Conservation (phyloP, 768 basidiomycete genomes). For the Tricholoma terreum region DNA sequence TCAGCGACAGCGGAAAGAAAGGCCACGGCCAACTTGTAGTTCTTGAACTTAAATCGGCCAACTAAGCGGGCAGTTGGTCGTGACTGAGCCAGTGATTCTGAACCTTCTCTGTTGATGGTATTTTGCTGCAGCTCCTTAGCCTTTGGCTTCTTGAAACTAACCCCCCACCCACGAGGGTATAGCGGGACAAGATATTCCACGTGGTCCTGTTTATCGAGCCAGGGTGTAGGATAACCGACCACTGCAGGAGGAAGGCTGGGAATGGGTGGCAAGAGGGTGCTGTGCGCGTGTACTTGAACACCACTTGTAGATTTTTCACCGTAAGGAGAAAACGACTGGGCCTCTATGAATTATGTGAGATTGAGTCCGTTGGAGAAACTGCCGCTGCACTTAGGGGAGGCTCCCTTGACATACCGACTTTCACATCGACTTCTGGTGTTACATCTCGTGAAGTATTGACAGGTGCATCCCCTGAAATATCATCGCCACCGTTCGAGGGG, state of each 20-base stretch:
- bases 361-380: not conserved
- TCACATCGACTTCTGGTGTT: not conserved
- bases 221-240: conserved; percentile 28
- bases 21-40: conserved; percentile 12
- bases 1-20: conserved; percentile 16
- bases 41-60: conserved; percentile 16
- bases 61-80: conserved; percentile 9
- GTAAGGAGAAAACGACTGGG: not conserved
- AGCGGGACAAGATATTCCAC: conserved; percentile 35
- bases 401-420: no score
- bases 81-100: not conserved
- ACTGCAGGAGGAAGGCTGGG: conserved; percentile 14
- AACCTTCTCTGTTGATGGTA: not conserved
- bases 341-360: not conserved
- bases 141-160: conserved; percentile 5
- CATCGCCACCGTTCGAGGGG: not conserved
- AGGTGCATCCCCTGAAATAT: not conserved
- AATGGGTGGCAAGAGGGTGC: not conserved
- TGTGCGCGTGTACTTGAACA: not conserved
- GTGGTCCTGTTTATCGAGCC: conserved; percentile 31
- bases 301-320: not conserved
- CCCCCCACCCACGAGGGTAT: conserved; percentile 26
- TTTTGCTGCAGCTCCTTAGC: not conserved
- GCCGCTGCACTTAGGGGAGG: not conserved
- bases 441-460: not conserved